Evolutionary conservation across 1,284 basidiomycete genomes (phyloP), one percentile per base, ranked within the genome.

Genomic region (Cystobasidium pallidum): DNA sequence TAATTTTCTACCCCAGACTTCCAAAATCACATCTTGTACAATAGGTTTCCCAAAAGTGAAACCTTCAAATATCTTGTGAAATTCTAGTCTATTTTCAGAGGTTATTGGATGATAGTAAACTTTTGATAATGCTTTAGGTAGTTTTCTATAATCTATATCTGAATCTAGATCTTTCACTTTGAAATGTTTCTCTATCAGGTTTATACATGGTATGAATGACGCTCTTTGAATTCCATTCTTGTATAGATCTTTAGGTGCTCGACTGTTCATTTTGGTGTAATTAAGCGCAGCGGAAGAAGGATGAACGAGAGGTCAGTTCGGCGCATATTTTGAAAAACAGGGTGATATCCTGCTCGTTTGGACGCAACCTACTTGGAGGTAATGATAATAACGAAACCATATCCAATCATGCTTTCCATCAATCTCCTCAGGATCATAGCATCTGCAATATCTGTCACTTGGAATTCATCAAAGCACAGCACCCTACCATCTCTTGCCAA

Each of bases 391-490:
- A 99, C 88, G 2, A 98, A 94, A 7, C 96, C 96, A 76, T 90
- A 89, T 59, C 89, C 88, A 65, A 94, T 84, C 76, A 99, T 83
- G 30, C 86, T 85, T 80, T 98, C 94, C 52, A 99, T 83, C 24
- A 99, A 83, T 63, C 92, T 87, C 32, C 95, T 86, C 36, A 99
- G 85, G 74, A 99, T 94, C 96, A 99, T 99, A 13, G 96, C 61
- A 61, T 61, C 63, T 2, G 58, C 63, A 24, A 74, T 72, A 51
- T 73, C 61, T 3, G 61, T 78, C 79, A 90, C 91, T 86, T 99
- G 95, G 79, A 99, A 99, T 83, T 99, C 96, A 80, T 99, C 95
- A 80, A 99, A 97, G 80, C 95, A 98, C 45, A 99, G 83, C 1
- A 99, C 87, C 67, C 86, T 86, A 4, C 91, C 90, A 75, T 95